Evolutionary conservation across 306 rosid species (phyloP).

Genomic region (Castanea mollissima): DNA sequence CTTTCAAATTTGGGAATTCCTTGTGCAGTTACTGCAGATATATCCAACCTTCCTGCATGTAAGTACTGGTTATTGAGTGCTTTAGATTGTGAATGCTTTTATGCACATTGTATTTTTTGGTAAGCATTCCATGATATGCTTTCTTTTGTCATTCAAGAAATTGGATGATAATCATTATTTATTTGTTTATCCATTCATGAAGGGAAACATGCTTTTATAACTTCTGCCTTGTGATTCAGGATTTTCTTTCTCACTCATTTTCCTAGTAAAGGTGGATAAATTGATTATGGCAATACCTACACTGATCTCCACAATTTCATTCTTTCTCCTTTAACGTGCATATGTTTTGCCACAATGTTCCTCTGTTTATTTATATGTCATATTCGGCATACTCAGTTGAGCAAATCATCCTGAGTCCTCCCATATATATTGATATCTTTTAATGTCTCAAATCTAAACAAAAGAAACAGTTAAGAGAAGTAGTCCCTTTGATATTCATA

Average conservation of each 20-base stretch:
- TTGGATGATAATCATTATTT: not conserved
- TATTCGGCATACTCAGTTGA: not conserved
- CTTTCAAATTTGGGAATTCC: conserved; percentile 94
- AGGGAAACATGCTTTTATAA: not conserved
- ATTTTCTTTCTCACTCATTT: not conserved
- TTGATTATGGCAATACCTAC: not conserved
- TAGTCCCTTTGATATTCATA: not conserved
- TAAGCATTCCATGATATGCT: not conserved
- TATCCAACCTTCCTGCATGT: conserved; percentile 91
- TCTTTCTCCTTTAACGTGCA: not conserved
- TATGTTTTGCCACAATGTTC: not conserved
- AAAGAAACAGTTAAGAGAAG: too few relatives aligned
- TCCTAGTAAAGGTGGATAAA: not conserved
- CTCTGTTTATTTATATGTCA: not conserved
- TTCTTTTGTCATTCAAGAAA: not conserved
- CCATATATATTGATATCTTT: not conserved
- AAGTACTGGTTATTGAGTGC: conserved; percentile 25
- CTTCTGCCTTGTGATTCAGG: not conserved
- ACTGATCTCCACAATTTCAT: not conserved
- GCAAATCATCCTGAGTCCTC: not conserved
- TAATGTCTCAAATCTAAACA: not conserved
- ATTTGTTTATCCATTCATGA: not conserved
- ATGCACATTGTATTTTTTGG: not conserved
- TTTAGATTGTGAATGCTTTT: not conserved
- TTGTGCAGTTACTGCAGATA: conserved; percentile 92